Evolutionary conservation across 352 stramenopile genomes (phyloP).

Genomic region (Thraustochytrium sp.): DNA sequence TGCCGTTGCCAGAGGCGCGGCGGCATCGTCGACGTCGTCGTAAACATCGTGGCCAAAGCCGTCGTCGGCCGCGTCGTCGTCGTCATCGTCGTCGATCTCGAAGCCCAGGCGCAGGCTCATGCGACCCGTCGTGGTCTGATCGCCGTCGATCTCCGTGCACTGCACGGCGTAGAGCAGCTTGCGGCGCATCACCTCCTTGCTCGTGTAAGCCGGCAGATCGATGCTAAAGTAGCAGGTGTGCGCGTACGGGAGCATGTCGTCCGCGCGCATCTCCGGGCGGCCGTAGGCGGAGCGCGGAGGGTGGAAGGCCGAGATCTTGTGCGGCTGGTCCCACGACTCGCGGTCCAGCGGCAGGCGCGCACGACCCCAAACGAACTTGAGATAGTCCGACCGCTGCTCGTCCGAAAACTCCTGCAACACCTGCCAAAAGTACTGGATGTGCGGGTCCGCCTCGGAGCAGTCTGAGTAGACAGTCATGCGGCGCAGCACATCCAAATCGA

Average conservation of each 20-base stretch:
- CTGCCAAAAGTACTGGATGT: conserved; percentile 80
- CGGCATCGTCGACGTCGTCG: conserved; percentile 18
- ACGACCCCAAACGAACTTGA: conserved; percentile 77
- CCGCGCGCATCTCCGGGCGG: conserved; percentile 69
- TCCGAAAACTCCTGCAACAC: conserved; percentile 75
- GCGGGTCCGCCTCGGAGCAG: conserved; percentile 51
- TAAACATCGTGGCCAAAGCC: conserved; percentile 15
- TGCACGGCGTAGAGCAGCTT: conserved; percentile 73
- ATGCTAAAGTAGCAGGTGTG: conserved; percentile 69
- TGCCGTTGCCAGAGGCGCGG: neutral
- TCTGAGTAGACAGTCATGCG: conserved; percentile 58
- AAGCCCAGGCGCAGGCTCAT: conserved; percentile 9
- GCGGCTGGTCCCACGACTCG: conserved; percentile 65
- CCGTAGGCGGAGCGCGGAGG: conserved; percentile 56
- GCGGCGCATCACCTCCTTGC: conserved; percentile 60
- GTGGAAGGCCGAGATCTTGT: conserved; percentile 48
- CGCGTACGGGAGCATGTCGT: conserved; percentile 66
- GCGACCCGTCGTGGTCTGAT: conserved; percentile 34
- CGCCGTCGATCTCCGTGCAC: conserved; percentile 33
- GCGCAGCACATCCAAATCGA: conserved; percentile 61
- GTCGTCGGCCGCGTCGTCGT: conserved; percentile 17
- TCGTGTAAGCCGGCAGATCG: conserved; percentile 60
- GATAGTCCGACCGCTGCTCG: conserved; percentile 78
- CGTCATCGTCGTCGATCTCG: conserved; percentile 29
- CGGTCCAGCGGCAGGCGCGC: conserved; percentile 65